Base-by-base conservation (phyloP, 2,329 filamentous ascomycete genomes). In the Teratosphaeriaceae sp. region DNA sequence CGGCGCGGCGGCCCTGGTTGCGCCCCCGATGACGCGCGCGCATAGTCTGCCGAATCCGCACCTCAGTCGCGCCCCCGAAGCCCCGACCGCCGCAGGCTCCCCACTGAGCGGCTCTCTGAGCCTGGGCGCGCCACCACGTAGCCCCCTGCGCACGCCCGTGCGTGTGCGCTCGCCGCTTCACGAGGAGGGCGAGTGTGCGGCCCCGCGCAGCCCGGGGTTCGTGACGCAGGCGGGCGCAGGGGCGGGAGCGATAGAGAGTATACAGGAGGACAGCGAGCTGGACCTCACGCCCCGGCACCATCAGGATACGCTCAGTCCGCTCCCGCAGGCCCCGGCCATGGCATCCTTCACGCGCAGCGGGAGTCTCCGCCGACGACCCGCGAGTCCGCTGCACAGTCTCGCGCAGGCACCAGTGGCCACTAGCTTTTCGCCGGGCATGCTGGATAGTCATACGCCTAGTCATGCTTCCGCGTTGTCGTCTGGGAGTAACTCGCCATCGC, bases 261-360 rank as follows among this genome's bases (percentile, higher is more conserved):
- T 74, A 38, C 69, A 70, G 20, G 71, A 73, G 53, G 70, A 74
- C 53, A 67, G 65, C 34, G 71, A 73, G 55, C 55, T 73, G 31
- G 64, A 71, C 48, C 68, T 65, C 2, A 69, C 69, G 9, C 62
- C 64, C 23, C 13, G 39, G 30, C 24, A 22, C 29, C 31, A 34
- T 13, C 15, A 34, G 20, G 34, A 44, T 9, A 42, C 35, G 33
- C 48, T 29, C 20, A 22, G 21, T 20, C 29, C 40, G 15, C 39
- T 43, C 8, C 44, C 43, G 16, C 24, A 47, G 24, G 44, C 48
- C 11, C 40, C 40, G 13, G 46, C 52, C 16, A 45, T 51, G 18
- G 38, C 48, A 13, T 42, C 56, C 1, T 62, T 64, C 38, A 51
- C 56, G 15, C 64, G 63, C n/a, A 57, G 59, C 6, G 52, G 52